These are phyloP conservation scores for Suillus bovinus DNA, from an alignment of 768 basidiomycete species.

Conservation along the genomic window DNA sequence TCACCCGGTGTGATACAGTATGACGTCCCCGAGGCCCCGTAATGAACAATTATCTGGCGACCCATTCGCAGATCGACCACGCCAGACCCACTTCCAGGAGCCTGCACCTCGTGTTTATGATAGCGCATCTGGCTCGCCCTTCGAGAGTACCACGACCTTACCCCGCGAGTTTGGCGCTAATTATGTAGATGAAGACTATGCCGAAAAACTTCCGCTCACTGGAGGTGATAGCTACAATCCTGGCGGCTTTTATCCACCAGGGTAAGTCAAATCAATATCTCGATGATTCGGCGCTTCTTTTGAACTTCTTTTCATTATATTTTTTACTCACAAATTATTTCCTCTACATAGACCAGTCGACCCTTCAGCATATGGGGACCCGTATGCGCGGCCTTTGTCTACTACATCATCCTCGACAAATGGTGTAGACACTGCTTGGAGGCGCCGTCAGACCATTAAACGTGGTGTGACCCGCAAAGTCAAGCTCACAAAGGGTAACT, in stretches of 20 bases:
- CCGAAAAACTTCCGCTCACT: slow-evolving; percentile 78
- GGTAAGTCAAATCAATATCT: slow-evolving; percentile 44
- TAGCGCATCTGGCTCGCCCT: slow-evolving; percentile 43
- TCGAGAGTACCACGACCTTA: slow-evolving; percentile 58
- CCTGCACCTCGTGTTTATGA: slow-evolving; percentile 52
- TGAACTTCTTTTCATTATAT: slow-evolving; percentile 13
- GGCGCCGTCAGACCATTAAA: slow-evolving; percentile 86
- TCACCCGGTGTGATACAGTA: slow-evolving; percentile 10
- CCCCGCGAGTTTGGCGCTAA: slow-evolving; percentile 50
- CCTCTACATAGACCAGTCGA: slow-evolving; percentile 43
- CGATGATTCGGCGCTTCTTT: slow-evolving; percentile 2
- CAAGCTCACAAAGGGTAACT: slow-evolving; percentile 91
- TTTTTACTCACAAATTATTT: slow-evolving; percentile 10
- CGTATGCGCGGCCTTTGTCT: slow-evolving; percentile 57
- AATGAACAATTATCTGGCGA: slow-evolving; percentile 47
- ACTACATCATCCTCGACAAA: slow-evolving; percentile 53
- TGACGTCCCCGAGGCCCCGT: slow-evolving; percentile 29
- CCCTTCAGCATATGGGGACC: slow-evolving; percentile 66
- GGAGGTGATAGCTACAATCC: slow-evolving; percentile 52
- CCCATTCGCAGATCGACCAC: slow-evolving; percentile 73
- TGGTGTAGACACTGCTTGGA: slow-evolving; percentile 61
- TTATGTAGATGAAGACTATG: slow-evolving; percentile 66
- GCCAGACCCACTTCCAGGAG: slow-evolving; percentile 56
- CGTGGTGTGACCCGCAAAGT: slow-evolving; percentile 93
- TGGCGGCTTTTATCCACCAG: slow-evolving; percentile 71